Evolutionary conservation across 2,329 filamentous ascomycete species (phyloP).

Genomic region (Paecilomyces formosus): DNA sequence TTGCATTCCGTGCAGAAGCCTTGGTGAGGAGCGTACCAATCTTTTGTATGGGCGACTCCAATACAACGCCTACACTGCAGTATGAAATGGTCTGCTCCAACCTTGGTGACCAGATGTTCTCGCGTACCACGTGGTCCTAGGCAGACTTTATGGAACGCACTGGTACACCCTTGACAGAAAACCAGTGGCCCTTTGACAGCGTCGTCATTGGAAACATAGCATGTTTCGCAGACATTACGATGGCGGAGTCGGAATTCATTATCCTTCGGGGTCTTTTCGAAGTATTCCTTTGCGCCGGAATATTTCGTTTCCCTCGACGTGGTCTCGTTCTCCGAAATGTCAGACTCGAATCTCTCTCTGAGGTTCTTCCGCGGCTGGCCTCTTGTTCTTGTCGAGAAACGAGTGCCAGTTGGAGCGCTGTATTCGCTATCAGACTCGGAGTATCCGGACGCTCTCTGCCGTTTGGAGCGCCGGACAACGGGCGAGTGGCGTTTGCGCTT

Average conservation of each 20-base stretch:
- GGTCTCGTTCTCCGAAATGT: constrained; percentile 30
- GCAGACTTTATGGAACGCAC: constrained; percentile 75
- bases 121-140: constrained; percentile 64
- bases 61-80: constrained; percentile 87
- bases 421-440: constrained; percentile 9
- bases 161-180: constrained; percentile 84
- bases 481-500: constrained; percentile 9
- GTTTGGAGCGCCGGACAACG: constrained; percentile 4
- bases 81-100: constrained; percentile 69
- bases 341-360: constrained; percentile 34
- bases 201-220: constrained; percentile 48
- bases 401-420: constrained; percentile 10
- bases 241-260: constrained; percentile 66
- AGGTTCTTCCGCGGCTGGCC: constrained; percentile 30
- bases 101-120: constrained; percentile 86
- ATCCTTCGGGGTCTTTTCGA: constrained; percentile 53
- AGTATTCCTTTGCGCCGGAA: constrained; percentile 65
- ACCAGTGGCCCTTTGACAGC: constrained; percentile 63
- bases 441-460: constrained; percentile 1
- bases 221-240: constrained; percentile 64
- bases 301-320: constrained; percentile 36
- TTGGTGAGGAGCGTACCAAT: constrained; percentile 60
- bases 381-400: constrained; percentile 24
- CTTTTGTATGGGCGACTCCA: constrained; percentile 59
- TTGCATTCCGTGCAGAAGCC: constrained; percentile 66